Percentiles rank a stretch among this genome's conserved stretches.
Conservation (phyloP, 805 yeast species). For the Myxozyma mucilagina region DNA sequence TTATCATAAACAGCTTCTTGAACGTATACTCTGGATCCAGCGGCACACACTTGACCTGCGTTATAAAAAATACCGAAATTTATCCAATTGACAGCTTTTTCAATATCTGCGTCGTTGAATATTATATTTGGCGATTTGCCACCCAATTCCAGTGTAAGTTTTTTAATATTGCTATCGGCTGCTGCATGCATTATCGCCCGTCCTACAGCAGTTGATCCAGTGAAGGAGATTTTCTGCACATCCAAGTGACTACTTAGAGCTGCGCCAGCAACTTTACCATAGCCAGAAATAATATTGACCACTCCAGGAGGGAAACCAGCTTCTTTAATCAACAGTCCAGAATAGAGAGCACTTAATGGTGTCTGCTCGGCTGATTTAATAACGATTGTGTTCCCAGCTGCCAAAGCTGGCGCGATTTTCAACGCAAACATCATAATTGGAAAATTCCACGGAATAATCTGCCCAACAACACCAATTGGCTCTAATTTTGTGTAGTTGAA, state of each 20-base stretch:
- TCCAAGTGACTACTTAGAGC: slow-evolving; percentile 74
- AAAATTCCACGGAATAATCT: slow-evolving; percentile 83
- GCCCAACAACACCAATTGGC: slow-evolving; percentile 81
- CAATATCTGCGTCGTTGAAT: slow-evolving; percentile 79
- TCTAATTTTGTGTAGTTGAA: slow-evolving; percentile 41
- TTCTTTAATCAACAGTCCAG: slow-evolving; percentile 58
- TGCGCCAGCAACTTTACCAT: slow-evolving; percentile 61
- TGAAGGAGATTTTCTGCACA: slow-evolving; percentile 87
- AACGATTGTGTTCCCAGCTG: slow-evolving; percentile 77
- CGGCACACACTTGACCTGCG: slow-evolving; percentile 84
- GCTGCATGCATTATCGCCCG: slow-evolving; percentile 76
- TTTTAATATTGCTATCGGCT: slow-evolving; percentile 78
- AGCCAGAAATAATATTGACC: slow-evolving; percentile 58
- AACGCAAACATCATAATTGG: slow-evolving; percentile 55
- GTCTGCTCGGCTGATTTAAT: slow-evolving; percentile 78
- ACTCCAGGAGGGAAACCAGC: slow-evolving; percentile 77
- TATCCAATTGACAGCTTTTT: slow-evolving; percentile 71
- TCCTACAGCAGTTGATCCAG: slow-evolving; percentile 93
- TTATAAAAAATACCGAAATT: slow-evolving; percentile 81
- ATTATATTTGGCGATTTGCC: slow-evolving; percentile 94
- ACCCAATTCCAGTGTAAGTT: slow-evolving; percentile 90
- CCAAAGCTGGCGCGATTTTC: slow-evolving; percentile 68
- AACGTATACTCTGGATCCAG: slow-evolving; percentile 87
- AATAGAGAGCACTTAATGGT: slow-evolving; percentile 69
- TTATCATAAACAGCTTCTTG: slow-evolving; percentile 80